A percentile compares a stretch with the other conserved stretches of the same genome.
Conservation (phyloP, 1,284 basidiomycete species). For the Entoloma clypeatum region DNA sequence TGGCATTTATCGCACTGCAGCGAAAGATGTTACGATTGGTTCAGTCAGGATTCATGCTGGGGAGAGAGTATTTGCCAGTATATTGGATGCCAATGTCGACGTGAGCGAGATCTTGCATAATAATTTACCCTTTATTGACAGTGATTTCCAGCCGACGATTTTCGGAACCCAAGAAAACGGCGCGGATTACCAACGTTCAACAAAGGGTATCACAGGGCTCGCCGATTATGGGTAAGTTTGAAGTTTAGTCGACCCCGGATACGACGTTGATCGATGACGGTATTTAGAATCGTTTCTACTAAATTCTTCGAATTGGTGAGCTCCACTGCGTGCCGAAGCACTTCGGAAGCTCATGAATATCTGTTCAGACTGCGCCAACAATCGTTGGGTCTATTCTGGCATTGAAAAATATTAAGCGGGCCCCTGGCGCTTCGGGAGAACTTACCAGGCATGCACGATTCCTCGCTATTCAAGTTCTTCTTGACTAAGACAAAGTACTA, state of each 20-base stretch:
- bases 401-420: slow-evolving; percentile 43
- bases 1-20: slow-evolving; percentile 40
- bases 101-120: slow-evolving; percentile 25
- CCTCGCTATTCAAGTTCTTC: background rate
- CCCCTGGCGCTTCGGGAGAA: slow-evolving; percentile 41
- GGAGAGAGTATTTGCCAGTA: slow-evolving; percentile 39
- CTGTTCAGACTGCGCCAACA: slow-evolving; percentile 37
- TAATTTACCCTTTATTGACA: background rate
- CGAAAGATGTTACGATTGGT: slow-evolving; percentile 26
- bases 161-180: slow-evolving; percentile 24
- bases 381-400: slow-evolving; percentile 48
- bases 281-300: slow-evolving; percentile 36
- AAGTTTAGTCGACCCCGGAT: background rate
- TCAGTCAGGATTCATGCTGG: slow-evolving; percentile 28
- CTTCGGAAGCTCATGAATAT: background rate
- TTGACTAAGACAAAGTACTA: slow-evolving; percentile 1
- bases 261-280: slow-evolving; percentile 7
- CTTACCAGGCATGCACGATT: slow-evolving; percentile 34
- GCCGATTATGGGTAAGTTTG: slow-evolving; percentile 37
- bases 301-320: slow-evolving; percentile 43
- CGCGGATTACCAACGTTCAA: slow-evolving; percentile 21
- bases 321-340: background rate
- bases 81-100: slow-evolving; percentile 41
- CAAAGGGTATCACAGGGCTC: slow-evolving; percentile 31
- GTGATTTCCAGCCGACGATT: slow-evolving; percentile 16